Base-by-base conservation (phyloP, 2,329 filamentous ascomycete species). In the Anisogramma anomala region DNA sequence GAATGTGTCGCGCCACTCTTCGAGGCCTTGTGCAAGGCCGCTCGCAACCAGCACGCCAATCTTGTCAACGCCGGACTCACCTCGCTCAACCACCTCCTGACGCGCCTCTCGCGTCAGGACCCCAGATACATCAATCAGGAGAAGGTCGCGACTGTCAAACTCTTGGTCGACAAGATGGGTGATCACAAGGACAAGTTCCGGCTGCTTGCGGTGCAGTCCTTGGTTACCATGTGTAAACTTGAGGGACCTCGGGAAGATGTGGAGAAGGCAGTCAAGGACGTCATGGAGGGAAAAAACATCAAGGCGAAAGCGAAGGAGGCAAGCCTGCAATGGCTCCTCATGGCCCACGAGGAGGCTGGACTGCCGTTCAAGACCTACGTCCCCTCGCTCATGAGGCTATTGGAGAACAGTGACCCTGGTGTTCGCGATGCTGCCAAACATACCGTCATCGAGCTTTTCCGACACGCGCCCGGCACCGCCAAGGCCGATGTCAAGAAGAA, bases 401-500 rank as follows among this genome's bases (percentile, higher is more conserved):
- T 95, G 31, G 89, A 95, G 62, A 88, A 95, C 59, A 83, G 87
- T 8, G 89, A 94, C 58, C 82, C 83, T 36, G 80, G 78, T 61
- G 87, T 95, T 49, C 78, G 89, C 58, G 87, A 94, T 54, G 74
- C 76, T 27, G 86, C 88, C 47, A 94, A 91, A 64, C 68, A 68
- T 41, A 82, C 84, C 1, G 79, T 95, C 36, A 83, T 95, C 45
- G 84, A 91, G 49, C 72, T 96, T 23, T 95, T 95, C 63, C 75
- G 82, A 49, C 78, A 76, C 53, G 87, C 86, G 1, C 83, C 87
- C 13, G 81, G 83, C 49, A 71, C 79, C 42, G 89, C 88, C 36
- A 94, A 94, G 59, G 82, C 82, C 2, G 88, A 95, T 55, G 66
- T 96, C 25, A 91, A 91, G 64, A 82, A 77, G 56, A 86, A 94